A percentile compares a stretch with the other conserved stretches of the same genome.
Conservation (phyloP, 345 rosid species). For the Boechera retrofracta region DNA sequence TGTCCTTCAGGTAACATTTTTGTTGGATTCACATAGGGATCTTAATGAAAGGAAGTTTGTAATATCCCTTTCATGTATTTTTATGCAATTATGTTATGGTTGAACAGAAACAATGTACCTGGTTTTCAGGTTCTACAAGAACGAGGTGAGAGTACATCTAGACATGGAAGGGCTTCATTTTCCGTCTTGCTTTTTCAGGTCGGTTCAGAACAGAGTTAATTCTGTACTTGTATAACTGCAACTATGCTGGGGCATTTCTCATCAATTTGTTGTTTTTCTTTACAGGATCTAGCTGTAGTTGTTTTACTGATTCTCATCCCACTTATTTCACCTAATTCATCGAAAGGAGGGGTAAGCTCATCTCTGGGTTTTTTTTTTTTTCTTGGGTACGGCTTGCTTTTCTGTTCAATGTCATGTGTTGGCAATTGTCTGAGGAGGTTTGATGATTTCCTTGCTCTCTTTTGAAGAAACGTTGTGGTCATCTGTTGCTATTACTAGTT, state of each 20-base stretch:
- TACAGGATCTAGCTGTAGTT: slow-evolving; percentile 98
- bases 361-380: slow-evolving; percentile 27
- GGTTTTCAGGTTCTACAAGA: slow-evolving; percentile 90
- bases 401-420: neutral
- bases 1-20: slow-evolving; percentile 76
- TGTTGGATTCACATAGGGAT: slow-evolving; percentile 25
- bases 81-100: slow-evolving; percentile 25
- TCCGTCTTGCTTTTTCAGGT: slow-evolving; percentile 99
- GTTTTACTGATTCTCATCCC: slow-evolving; percentile 97
- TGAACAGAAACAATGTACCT: slow-evolving; percentile 23
- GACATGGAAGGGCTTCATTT: slow-evolving; percentile 99
- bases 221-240: slow-evolving; percentile 15
- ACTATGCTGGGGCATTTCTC: slow-evolving; percentile 29
- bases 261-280: slow-evolving; percentile 31
- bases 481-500: slow-evolving; percentile 3
- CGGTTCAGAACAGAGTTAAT: slow-evolving; percentile 31
- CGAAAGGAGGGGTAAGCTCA: slow-evolving; percentile 96
- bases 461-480: slow-evolving; percentile 14
- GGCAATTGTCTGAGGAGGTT: slow-evolving; percentile 19
- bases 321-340: slow-evolving; percentile 96
- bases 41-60: neutral
- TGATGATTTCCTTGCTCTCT: slow-evolving; percentile 6
- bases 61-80: slow-evolving; percentile 10
- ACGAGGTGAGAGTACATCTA: slow-evolving; percentile 98
- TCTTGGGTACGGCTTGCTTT: slow-evolving; percentile 27